Base-by-base conservation (phyloP, 208 protist species). In the Leishmania gerbilli region DNA sequence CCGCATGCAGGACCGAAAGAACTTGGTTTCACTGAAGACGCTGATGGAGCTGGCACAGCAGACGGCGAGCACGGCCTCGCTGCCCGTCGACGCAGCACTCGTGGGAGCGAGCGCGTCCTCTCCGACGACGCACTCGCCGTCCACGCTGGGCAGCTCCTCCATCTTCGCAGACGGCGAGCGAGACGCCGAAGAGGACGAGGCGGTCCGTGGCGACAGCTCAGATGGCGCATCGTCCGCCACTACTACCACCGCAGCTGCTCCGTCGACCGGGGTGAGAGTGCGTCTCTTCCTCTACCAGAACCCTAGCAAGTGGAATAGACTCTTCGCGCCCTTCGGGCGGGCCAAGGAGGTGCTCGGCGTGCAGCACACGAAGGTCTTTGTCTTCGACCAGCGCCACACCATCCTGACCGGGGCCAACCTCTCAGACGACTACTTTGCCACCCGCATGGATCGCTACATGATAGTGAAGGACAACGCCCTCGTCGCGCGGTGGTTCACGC, bases 351-450 rank as follows among this genome's bases (percentile, higher is more conserved):
- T 80, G 49, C 82, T 99, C 3, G 97, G 98, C 15, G 95, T 99
- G 60, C 96, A 99, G 85, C 98, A 99, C 90, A 95, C 98, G 15
- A 99, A 99, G 79, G 83, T 95, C 34, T 98, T 98, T 69, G 87
- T 97, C 40, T 98, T 99, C 71, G 98, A 99, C 79, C 78, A 80
- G 37, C 47, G 51, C 17, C 81, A 99, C 85, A 95, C 90, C 49
- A 84, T 99, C 31, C 67, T 99, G 15, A 97, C 92, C 24, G 98
- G 98, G 5, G 98, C 98, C 19, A 99, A 99, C 87, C 87, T 99
- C 5, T 97, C 91, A 3, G 93, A 98, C 55, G 93, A 98, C 80
- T 99, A 99, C 91, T 99, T 99, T 67, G 88, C 90, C 31, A 95
- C 97, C 21, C 92, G 98, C 58, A 97, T 99, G 88, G 98, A 99